Base-by-base conservation (phyloP, 2,329 filamentous ascomycete species). In the Aspergillus pseudoterreus region DNA sequence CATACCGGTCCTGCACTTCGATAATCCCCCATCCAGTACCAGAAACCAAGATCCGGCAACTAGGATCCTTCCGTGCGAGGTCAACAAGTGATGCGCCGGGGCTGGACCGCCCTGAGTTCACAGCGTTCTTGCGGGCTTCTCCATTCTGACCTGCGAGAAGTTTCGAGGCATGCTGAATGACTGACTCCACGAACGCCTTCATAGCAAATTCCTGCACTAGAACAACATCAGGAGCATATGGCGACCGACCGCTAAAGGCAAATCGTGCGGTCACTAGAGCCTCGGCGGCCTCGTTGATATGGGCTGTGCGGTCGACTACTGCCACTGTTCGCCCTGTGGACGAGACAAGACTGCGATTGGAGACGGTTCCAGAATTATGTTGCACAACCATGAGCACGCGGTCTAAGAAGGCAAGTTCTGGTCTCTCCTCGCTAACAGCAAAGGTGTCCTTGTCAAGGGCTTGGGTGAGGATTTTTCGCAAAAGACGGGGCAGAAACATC, bases 201-300 rank as follows among this genome's bases (percentile, higher is more conserved):
- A 80, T 80, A 3, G 76, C 71, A 52, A 78, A 86, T 55, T 86
- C 83, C 53, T 86, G 84, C n/a, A 87, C 82, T 0, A 86, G 66
- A 0, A 86, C 78, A 0, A 85, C 27, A 58, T 86, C 83, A 0
- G 84, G 84, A 0, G 82, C 79, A 59, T 85, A 86, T 0, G 82
- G 75, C 1, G 82, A 85, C 2, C 66, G 71, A 2, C 82, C 82
- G 1, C 78, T 71, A 27, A 83, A 81, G 12, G 69, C 68, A 57
- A 85, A 81, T 2, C 82, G 73, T 1, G 83, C 81, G 0, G 69
- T 70, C 0, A 80, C 75, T 1, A 86, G 69, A 2, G 75, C 72
- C 50, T 74, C 68, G 1, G 83, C 83, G 0, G 84, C 82, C 2
- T 66, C 59, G 5, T 73, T 62, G 1, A 86, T 54, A 55, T 85